These are phyloP conservation scores for Suhomyces yuchorum DNA, from an alignment of 1,139 yeast species.

Conservation along the genomic window DNA sequence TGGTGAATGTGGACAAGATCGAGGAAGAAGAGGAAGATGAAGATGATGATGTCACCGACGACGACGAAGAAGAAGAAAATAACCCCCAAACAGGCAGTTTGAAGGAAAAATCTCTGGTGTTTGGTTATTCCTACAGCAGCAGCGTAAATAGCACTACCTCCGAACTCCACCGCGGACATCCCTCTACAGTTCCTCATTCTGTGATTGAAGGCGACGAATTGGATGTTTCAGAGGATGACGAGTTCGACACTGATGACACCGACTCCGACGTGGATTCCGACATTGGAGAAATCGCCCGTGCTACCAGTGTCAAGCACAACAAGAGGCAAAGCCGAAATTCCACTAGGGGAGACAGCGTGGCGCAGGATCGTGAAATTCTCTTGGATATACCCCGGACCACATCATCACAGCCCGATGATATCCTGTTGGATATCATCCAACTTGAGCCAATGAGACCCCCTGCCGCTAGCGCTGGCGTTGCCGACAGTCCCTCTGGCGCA, in stretches of 20 bases:
- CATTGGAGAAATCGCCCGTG: slow-evolving; percentile 49
- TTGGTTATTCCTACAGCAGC: slow-evolving; percentile 7
- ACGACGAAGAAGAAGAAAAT: slow-evolving; percentile 18
- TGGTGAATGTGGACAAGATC: slow-evolving; percentile 59
- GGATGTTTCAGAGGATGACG: not conserved
- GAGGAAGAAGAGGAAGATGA: slow-evolving; percentile 53
- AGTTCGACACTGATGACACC: not conserved
- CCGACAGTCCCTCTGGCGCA: slow-evolving; percentile 8
- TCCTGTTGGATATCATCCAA: slow-evolving; percentile 14
- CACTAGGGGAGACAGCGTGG: not conserved
- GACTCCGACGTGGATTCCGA: slow-evolving; percentile 53
- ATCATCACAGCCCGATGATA: slow-evolving; percentile 7
- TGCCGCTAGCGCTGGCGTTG: slow-evolving; percentile 2
- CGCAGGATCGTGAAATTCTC: slow-evolving; percentile 19
- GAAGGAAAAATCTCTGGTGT: not conserved
- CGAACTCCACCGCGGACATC: slow-evolving; percentile 6
- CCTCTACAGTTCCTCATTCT: slow-evolving; percentile 4
- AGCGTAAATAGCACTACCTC: slow-evolving; percentile 8
- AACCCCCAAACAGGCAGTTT: not conserved
- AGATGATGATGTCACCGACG: slow-evolving; percentile 27
- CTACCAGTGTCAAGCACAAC: slow-evolving; percentile 39
- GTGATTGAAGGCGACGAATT: slow-evolving; percentile 20
- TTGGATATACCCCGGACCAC: slow-evolving; percentile 12
- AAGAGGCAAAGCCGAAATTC: slow-evolving; percentile 1
- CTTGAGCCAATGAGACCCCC: slow-evolving; percentile 11